These are phyloP conservation scores for Auricularia sp. DNA, from an alignment of 768 basidiomycete species.

Conservation along the genomic window DNA sequence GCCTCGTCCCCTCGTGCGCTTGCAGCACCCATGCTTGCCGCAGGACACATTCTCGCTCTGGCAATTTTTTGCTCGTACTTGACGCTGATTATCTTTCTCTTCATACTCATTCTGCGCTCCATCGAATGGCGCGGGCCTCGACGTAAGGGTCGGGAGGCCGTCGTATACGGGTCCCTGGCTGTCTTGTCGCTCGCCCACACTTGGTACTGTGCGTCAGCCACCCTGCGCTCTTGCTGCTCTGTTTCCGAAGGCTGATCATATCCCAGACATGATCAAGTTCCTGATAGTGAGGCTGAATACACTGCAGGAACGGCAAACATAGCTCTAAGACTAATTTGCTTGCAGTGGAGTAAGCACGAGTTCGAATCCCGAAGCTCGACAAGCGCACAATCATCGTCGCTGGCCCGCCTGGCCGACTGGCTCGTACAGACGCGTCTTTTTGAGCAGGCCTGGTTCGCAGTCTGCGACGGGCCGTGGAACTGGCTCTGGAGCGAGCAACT, in stretches of 20 bases:
- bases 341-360: constrained; percentile 45
- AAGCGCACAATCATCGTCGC: constrained; percentile 1
- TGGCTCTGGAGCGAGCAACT: constrained; percentile 70
- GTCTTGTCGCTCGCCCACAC: constrained; percentile 32
- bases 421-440: constrained; percentile 46
- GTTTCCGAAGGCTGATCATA: not conserved
- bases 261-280: constrained; percentile 38
- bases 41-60: constrained; percentile 11
- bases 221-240: not conserved
- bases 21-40: not conserved
- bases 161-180: constrained; percentile 26
- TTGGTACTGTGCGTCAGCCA: constrained; percentile 38
- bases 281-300: constrained; percentile 25
- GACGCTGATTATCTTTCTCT: constrained; percentile 20
- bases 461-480: constrained; percentile 36
- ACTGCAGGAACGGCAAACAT: not conserved
- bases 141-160: constrained; percentile 11
- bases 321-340: no score
- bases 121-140: constrained; percentile 9
- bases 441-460: constrained; percentile 44
- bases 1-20: no score
- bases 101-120: constrained; percentile 19
- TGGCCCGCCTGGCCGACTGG: constrained; percentile 41
- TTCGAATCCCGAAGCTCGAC: constrained; percentile 24
- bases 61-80: constrained; percentile 29